These are phyloP conservation scores for Cercospora janseana DNA, from an alignment of 2,329 filamentous ascomycete genomes.

Conservation along the genomic window DNA sequence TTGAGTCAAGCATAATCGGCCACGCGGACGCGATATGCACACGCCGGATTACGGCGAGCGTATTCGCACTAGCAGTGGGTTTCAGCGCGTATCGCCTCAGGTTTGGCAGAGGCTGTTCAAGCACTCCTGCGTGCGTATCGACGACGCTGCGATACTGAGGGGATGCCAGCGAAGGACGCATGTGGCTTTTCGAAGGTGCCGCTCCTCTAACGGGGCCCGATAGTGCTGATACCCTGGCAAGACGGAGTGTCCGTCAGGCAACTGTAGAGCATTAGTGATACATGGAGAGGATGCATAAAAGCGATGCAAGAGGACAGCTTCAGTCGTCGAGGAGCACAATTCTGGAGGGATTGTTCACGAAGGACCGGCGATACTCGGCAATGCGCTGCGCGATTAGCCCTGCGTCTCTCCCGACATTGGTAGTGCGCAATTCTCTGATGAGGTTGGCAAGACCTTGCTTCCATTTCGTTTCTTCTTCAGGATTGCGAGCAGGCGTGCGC, in stretches of 20 bases:
- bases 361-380: conserved; percentile 63
- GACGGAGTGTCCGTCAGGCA: too few species aligned
- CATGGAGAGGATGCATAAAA: background rate
- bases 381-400: conserved; percentile 65
- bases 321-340: conserved; percentile 14
- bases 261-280: conserved; percentile 3
- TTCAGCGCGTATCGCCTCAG: too few species aligned
- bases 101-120: too few species aligned
- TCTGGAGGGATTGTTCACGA: conserved; percentile 61
- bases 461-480: conserved; percentile 45
- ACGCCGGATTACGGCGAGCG: background rate
- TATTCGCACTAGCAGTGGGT: too few species aligned
- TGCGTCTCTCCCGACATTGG: conserved; percentile 61
- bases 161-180: too few species aligned
- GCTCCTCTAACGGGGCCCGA: too few species aligned
- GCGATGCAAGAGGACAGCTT: conserved; percentile 1
- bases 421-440: conserved; percentile 59
- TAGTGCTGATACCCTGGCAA: too few species aligned
- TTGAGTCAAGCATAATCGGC: background rate
- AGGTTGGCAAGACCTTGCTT: conserved; percentile 61
- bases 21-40: background rate
- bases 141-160: too few species aligned
- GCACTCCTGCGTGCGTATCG: too few species aligned
- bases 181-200: too few species aligned
- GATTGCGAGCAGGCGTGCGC: conserved; percentile 26